These are phyloP conservation scores for Trypanosoma avium DNA, from an alignment of 208 protist species.

Conservation along the genomic window DNA sequence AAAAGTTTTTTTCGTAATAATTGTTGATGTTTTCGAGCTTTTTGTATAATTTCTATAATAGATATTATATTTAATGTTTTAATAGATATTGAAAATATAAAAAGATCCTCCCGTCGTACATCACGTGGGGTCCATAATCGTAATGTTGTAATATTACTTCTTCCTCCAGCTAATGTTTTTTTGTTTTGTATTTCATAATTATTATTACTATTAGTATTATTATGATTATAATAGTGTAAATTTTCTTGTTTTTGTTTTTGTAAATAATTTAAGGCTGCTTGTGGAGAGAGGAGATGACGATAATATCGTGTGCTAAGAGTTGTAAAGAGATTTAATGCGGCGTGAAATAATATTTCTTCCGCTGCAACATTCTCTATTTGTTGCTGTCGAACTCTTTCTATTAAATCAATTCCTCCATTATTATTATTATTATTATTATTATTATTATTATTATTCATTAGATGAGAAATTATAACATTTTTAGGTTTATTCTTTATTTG, in stretches of 20 bases:
- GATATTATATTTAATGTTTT: background rate
- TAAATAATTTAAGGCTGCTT: constrained; percentile 7
- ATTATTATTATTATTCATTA: background rate
- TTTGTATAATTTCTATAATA: background rate
- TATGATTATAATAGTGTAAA: background rate
- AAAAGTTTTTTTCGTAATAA: background rate
- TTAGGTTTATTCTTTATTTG: background rate
- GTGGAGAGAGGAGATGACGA: constrained; percentile 12
- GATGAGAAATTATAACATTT: background rate
- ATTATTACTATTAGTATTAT: background rate
- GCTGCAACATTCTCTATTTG: constrained; percentile 4
- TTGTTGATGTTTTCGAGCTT: background rate
- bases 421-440: too few species aligned
- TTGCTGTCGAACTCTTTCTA: background rate
- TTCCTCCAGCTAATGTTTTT: background rate
- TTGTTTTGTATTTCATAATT: too few species aligned
- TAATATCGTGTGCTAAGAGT: constrained; percentile 19
- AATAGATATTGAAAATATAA: constrained; percentile 11
- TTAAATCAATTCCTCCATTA: too few species aligned
- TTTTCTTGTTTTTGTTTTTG: background rate
- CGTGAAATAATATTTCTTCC: constrained; percentile 1
- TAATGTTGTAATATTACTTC: background rate
- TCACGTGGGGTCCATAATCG: constrained; percentile 19
- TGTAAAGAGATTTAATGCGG: constrained; percentile 6
- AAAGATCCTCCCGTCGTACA: constrained; percentile 21